Percentiles rank a stretch among this genome's conserved stretches.
These are phyloP conservation scores for Kazachstania sp. DNA, from an alignment of 1,139 yeast species.

Conservation along the genomic window DNA sequence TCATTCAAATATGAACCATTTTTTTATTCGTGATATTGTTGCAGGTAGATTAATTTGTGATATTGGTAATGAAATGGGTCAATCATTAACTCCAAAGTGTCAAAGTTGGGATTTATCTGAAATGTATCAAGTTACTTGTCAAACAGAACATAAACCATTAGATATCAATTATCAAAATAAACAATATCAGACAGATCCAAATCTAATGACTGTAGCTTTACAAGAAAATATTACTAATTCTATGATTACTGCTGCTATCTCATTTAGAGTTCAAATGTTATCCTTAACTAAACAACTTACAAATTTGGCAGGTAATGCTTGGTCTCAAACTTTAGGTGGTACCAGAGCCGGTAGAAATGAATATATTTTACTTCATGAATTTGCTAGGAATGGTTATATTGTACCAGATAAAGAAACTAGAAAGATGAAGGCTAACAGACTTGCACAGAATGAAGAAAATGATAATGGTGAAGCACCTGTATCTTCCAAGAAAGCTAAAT, in stretches of 20 bases:
- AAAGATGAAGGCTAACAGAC: constrained; percentile 36
- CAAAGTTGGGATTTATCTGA: constrained; percentile 95
- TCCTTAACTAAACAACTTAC: constrained; percentile 89
- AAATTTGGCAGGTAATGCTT: constrained; percentile 91
- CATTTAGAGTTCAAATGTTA: constrained; percentile 74
- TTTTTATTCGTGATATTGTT: constrained; percentile 56
- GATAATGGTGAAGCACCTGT: constrained; percentile 41
- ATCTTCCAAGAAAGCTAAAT: constrained; percentile 67
- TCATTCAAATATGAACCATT: constrained; percentile 37
- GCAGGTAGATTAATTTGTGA: constrained; percentile 89
- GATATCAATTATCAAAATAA: constrained; percentile 70
- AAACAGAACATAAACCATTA: constrained; percentile 48
- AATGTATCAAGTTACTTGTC: constrained; percentile 74
- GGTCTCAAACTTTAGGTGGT: constrained; percentile 93
- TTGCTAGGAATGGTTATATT: constrained; percentile 67
- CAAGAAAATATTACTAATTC: constrained; percentile 64
- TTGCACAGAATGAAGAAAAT: constrained; percentile 22
- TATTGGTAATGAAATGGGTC: constrained; percentile 91
- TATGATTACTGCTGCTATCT: constrained; percentile 65
- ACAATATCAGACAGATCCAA: constrained; percentile 59
- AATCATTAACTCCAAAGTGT: constrained; percentile 82
- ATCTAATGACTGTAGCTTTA: constrained; percentile 57
- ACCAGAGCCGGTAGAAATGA: constrained; percentile 97
- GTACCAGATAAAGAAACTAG: constrained; percentile 79
- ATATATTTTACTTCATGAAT: constrained; percentile 86